Conservation (phyloP, 1,139 yeast genomes). For the Scheffersomyces segobiensis region DNA sequence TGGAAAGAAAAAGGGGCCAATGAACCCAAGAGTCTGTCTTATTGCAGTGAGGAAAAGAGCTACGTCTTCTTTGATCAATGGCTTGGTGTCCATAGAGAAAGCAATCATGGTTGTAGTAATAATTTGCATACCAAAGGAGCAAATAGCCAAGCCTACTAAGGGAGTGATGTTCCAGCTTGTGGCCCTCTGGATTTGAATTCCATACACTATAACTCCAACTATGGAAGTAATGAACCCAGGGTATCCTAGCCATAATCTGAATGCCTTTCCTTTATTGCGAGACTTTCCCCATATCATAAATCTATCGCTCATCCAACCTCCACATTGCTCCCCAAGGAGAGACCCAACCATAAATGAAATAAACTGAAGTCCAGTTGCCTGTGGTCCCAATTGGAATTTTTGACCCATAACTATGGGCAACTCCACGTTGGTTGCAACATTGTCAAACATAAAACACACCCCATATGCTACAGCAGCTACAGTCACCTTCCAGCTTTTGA, state of each 20-base stretch:
- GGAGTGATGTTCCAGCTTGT: conserved; percentile 17
- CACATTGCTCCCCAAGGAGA: conserved; percentile 18
- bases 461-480: conserved; percentile 18
- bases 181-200: conserved; percentile 11
- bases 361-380: conserved; percentile 20
- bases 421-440: conserved; percentile 21
- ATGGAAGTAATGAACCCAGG: conserved; percentile 16
- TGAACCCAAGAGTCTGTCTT: conserved; percentile 18
- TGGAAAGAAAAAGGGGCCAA: conserved; percentile 23
- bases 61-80: conserved; percentile 13
- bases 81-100: conserved; percentile 15
- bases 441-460: conserved; percentile 17
- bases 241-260: conserved; percentile 19
- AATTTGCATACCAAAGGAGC: conserved; percentile 19
- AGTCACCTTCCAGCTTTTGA: conserved; percentile 10
- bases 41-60: conserved; percentile 18
- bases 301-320: conserved; percentile 19
- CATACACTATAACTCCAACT: conserved; percentile 18
- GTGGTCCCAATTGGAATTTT: conserved; percentile 17
- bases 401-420: conserved; percentile 15
- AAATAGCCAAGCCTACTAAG: conserved; percentile 16
- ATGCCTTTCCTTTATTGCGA: neutral
- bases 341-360: conserved; percentile 18
- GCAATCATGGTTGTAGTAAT: conserved; percentile 19
- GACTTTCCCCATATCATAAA: conserved; percentile 11